phyloP scores from a whole-genome alignment of 2,329 filamentous ascomycete genomes.

The Xylariaceae sp. region DNA sequence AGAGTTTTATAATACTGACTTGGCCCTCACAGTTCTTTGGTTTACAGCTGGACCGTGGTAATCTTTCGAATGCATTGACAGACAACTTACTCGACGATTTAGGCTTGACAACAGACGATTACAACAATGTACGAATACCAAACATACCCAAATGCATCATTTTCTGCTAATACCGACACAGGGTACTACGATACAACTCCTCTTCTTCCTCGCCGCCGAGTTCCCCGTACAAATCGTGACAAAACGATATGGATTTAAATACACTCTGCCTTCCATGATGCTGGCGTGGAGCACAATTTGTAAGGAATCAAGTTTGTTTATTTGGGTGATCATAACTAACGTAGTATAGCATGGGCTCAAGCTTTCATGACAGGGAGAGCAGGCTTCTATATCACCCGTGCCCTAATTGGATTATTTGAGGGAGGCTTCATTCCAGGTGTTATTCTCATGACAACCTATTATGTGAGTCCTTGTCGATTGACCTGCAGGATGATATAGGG shows the following conservation, averaged over 20 bases:
- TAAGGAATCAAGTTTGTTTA: too few relatives aligned
- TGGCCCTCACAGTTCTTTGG: constrained; percentile 17
- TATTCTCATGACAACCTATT: constrained; percentile 68
- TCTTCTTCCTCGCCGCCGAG: constrained; percentile 49
- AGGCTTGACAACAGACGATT: constrained; percentile 38
- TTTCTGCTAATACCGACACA: constrained; percentile 11
- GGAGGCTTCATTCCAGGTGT: constrained; percentile 62
- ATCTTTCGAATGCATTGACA: constrained; percentile 30
- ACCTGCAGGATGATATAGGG: too few relatives aligned
- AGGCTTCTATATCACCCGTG: constrained; percentile 32
- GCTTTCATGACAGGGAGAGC: constrained; percentile 27
- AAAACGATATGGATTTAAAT: constrained; percentile 7
- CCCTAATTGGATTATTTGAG: constrained; percentile 45
- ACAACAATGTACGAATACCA: constrained; percentile 30
- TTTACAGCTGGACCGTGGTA: constrained; percentile 25
- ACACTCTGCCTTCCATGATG: constrained; percentile 4
- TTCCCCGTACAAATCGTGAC: constrained; percentile 34
- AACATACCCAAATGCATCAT: not conserved
- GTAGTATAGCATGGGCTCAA: constrained; percentile 34
- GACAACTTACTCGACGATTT: constrained; percentile 37
- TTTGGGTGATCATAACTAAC: too few relatives aligned
- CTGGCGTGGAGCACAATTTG: constrained; percentile 5
- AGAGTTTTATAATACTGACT: not conserved
- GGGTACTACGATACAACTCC: constrained; percentile 46
- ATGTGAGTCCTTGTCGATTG: too few relatives aligned